Evolutionary conservation across 2,329 filamentous ascomycete species (phyloP), one percentile per base, ranked within the genome.

Genomic region (Cladophialophora exuberans): DNA sequence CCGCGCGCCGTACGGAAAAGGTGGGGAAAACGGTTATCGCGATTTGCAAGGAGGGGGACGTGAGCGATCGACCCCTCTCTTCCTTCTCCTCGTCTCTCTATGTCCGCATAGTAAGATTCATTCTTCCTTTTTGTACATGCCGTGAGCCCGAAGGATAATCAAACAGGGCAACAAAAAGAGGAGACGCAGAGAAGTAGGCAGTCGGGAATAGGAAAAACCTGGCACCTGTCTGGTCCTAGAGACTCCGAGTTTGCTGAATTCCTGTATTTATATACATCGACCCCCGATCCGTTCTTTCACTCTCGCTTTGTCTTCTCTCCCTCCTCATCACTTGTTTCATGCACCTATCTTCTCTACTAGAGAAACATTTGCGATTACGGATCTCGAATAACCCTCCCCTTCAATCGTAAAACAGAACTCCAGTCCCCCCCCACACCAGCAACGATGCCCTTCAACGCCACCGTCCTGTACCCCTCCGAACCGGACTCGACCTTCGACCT

Each of bases 401-500:
- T 18, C 18, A 11, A 13, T 15, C 20, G 36, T 15, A 9, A 31
- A 36, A 22, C 4, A 9, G 20, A 20, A 23, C 18, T 7, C 28
- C 6, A 31, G 13, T 13, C 28, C 6, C 28, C 28, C 7, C 13
- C 28, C 6, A 31, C n/a, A 22, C 18, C 13, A 42, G 7, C 17
- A 25, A 47, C 25, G 13, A 54, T 54, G 52, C 11, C 44, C 17
- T 22, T 41, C 52, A 49, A 43, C 52, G 38, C 44, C 13, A 56
- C 50, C 3, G 60, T 64, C 22, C 41, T 75, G 36, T 81, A 80
- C 64, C 75, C 76, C 3, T 65, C 68, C 43, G 72, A 67, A n/a
- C 63, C 66, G 31, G 68, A 67, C 56, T 54, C 63, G n/a, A 72
- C 60, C 9, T 81, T 80, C 69, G 66, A 81, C 67, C 67, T 78